Conservation (phyloP, 805 yeast species). For the Lipomyces oligophaga region DNA sequence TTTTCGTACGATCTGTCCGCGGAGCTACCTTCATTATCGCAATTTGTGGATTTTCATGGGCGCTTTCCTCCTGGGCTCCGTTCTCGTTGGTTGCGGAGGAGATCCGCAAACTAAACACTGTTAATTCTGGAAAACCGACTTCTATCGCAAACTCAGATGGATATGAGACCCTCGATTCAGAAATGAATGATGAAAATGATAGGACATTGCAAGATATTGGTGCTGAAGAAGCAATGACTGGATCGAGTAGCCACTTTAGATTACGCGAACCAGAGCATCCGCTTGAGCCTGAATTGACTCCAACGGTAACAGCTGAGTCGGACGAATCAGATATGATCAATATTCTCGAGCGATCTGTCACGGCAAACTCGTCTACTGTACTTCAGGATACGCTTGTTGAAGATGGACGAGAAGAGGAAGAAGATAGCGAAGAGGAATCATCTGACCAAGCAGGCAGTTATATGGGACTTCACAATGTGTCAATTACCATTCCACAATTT, state of each 20-base stretch:
- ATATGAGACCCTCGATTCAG: conserved; percentile 3
- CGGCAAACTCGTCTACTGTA: not conserved
- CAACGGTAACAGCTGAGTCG: conserved; percentile 9
- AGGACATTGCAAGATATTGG: conserved; percentile 4
- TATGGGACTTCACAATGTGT: conserved; percentile 41
- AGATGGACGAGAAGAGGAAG: conserved; percentile 2
- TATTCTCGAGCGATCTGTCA: not conserved
- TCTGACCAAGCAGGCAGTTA: conserved; percentile 38
- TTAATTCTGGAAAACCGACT: not conserved
- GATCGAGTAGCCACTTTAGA: conserved; percentile 1
- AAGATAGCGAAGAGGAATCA: conserved; percentile 14
- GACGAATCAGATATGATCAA: not conserved
- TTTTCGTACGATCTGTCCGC: conserved; percentile 22
- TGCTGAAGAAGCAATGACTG: conserved; percentile 5
- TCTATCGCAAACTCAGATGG: conserved; percentile 1
- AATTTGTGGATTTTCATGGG: conserved; percentile 29
- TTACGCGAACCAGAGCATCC: conserved; percentile 7
- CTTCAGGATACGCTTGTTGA: not conserved
- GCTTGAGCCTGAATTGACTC: not conserved
- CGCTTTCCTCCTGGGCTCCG: conserved; percentile 28
- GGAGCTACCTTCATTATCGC: conserved; percentile 26
- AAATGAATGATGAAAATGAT: conserved; percentile 3
- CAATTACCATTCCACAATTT: conserved; percentile 42
- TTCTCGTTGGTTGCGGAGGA: conserved; percentile 27
- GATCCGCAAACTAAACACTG: conserved; percentile 14